These are phyloP conservation scores for Hemisphaericaspora subhashii DNA, from an alignment of 1,139 yeast genomes.

Conservation along the genomic window DNA sequence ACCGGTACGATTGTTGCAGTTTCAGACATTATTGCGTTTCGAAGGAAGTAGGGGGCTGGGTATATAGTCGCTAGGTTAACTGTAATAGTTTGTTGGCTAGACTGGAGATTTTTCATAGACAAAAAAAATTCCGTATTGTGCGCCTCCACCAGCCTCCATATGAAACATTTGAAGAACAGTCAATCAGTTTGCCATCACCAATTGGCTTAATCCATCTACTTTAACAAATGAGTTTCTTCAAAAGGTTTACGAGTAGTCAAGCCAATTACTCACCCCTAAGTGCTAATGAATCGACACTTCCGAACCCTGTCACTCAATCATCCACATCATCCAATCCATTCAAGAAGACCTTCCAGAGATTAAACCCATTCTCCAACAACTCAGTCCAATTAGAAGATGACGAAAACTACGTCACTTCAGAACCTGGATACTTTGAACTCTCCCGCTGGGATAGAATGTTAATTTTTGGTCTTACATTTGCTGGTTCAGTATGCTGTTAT, in stretches of 20 bases:
- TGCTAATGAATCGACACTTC: conserved; percentile 38
- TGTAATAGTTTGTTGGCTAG: no score
- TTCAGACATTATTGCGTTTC: conserved; percentile 4
- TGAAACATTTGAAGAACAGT: no score
- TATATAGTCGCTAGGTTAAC: no score
- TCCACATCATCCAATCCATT: conserved; percentile 17
- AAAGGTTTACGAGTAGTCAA: conserved; percentile 24
- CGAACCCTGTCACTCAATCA: conserved; percentile 38
- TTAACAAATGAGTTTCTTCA: conserved; percentile 46
- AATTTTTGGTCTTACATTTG: conserved; percentile 54
- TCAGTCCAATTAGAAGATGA: conserved; percentile 45
- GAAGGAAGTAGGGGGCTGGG: no score
- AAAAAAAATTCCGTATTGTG: no score
- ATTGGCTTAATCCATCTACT: no score
- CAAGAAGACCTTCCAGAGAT: conserved; percentile 29
- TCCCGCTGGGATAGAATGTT: conserved; percentile 62
- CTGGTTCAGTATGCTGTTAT: conserved; percentile 56
- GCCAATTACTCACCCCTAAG: conserved; percentile 31
- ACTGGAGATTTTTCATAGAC: no score
- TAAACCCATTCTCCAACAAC: conserved; percentile 42
- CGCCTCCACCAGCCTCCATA: no score
- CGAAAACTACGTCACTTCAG: conserved; percentile 45
- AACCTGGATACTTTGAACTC: conserved; percentile 49
- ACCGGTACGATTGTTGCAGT: conserved; percentile 6
- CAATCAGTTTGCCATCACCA: no score